Evolutionary conservation across 352 stramenopile species (phyloP).

Genomic region (Phytophthora fragariae): DNA sequence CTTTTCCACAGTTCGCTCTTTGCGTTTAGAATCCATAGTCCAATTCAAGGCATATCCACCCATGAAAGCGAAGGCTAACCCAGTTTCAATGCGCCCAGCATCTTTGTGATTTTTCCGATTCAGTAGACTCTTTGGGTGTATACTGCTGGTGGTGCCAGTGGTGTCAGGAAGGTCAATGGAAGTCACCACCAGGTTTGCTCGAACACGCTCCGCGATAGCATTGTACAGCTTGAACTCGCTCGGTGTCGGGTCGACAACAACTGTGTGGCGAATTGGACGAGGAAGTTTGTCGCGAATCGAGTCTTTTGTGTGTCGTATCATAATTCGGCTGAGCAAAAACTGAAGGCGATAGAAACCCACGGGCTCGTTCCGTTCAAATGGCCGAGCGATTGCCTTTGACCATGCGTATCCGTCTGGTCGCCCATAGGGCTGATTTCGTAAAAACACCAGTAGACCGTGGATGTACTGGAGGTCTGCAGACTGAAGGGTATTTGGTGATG

Average conservation of each 20-base stretch:
- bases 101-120: conserved; percentile 62
- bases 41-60: conserved; percentile 49
- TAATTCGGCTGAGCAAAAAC: conserved; percentile 87
- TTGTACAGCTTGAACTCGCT: conserved; percentile 76
- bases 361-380: conserved; percentile 65
- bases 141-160: neutral
- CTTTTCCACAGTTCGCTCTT: conserved; percentile 52
- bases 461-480: conserved; percentile 89
- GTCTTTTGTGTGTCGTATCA: conserved; percentile 95
- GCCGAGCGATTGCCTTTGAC: conserved; percentile 68
- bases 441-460: conserved; percentile 89
- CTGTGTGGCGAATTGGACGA: conserved; percentile 46
- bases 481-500: conserved; percentile 88
- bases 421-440: conserved; percentile 88
- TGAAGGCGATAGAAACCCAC: conserved; percentile 73
- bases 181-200: conserved; percentile 61
- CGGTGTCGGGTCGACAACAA: conserved; percentile 62
- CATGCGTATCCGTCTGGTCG: conserved; percentile 66
- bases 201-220: conserved; percentile 51
- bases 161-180: conserved; percentile 58
- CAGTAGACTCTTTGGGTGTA: conserved; percentile 69
- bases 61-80: conserved; percentile 55
- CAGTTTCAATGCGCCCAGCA: conserved; percentile 49
- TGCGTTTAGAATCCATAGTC: conserved; percentile 25
- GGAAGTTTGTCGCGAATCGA: conserved; percentile 75